Conservation (phyloP, 306 rosid species). For the Dryas octopetala region DNA sequence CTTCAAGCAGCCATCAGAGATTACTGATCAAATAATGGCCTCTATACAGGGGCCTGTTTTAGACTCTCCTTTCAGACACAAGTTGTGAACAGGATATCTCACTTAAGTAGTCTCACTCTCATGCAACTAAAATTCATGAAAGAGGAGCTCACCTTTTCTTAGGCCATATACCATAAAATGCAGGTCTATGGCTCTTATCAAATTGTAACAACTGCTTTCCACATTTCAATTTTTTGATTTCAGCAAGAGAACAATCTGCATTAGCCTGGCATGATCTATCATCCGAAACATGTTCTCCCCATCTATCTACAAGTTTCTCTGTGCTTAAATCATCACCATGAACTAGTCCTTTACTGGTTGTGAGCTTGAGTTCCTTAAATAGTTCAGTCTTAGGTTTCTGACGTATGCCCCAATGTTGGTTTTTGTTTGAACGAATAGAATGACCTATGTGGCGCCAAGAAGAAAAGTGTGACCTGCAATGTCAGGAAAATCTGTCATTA, state of each 20-base stretch:
- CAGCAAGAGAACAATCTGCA: constrained; percentile 37
- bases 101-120: not conserved
- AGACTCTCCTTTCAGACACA: not conserved
- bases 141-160: constrained; percentile 58
- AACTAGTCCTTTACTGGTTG: constrained; percentile 45
- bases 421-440: constrained; percentile 53
- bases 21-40: not conserved
- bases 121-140: constrained; percentile 10
- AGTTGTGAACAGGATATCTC: constrained; percentile 14
- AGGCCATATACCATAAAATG: constrained; percentile 87
- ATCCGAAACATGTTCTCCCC: constrained; percentile 44
- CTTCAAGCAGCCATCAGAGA: not conserved
- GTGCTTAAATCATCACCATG: constrained; percentile 48
- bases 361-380: constrained; percentile 75
- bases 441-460: constrained; percentile 64
- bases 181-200: constrained; percentile 85
- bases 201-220: constrained; percentile 79
- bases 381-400: constrained; percentile 60
- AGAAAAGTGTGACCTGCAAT: constrained; percentile 65
- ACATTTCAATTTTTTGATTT: constrained; percentile 39
- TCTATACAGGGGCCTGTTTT: not conserved
- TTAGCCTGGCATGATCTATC: constrained; percentile 39
- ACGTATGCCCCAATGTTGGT: constrained; percentile 78
- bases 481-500: constrained; percentile 5
- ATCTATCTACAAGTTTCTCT: constrained; percentile 56